Evolutionary conservation across 106 monocot genomes (phyloP), one percentile per base, ranked within the genome.

Genomic region (Dendrobium chrysotoxum): DNA sequence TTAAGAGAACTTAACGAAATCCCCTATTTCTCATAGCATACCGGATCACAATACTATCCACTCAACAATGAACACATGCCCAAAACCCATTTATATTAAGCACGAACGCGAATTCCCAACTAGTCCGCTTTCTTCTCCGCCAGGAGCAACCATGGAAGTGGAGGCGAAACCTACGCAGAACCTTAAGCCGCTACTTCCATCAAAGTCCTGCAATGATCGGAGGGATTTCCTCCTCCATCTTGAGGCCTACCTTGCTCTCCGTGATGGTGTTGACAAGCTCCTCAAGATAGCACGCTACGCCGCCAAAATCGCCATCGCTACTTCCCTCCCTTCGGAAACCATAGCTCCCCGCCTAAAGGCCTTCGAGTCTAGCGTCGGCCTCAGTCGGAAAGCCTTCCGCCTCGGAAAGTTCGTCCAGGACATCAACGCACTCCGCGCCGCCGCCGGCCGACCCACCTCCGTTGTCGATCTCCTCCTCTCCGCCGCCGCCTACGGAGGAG

Each of bases 311-410:
- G 77, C 89, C 76, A 89, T 95, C 79, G 40, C 95, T 78, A 80
- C 98, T 28, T 68, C 86, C 39, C 74, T 77, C 40, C 70, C 81
- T 44, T 72, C 84, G 11, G 39, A 72, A n/a, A 39, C 85, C 53
- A 83, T 89, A n/a, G 28, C 83, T 26, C 72, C 81, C 16, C 92
- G 91, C 67, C 85, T 98, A 54, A 81, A 83, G 70, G 53, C 89
- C 81, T 98, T 98, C 81, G 98, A 98, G 47, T 91, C 92, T 80
- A 98, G 98, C 87, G 88, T 98, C 67, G 94, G 94, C 11, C 85
- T 90, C 76, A 93, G 92, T 84, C 98, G 98, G 75, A 98, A 98
- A 83, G 98, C 98, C 86, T 98, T 98, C 86, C 92, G 98, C 75
- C 84, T 98, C 72, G 94, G 98, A 74, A 98, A 98, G 81, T 98